Evolutionary conservation across 495 filamentous ascomycete species (phyloP), one percentile per base, ranked within the genome.

Genomic region (Aspergillus coremiiformis): DNA sequence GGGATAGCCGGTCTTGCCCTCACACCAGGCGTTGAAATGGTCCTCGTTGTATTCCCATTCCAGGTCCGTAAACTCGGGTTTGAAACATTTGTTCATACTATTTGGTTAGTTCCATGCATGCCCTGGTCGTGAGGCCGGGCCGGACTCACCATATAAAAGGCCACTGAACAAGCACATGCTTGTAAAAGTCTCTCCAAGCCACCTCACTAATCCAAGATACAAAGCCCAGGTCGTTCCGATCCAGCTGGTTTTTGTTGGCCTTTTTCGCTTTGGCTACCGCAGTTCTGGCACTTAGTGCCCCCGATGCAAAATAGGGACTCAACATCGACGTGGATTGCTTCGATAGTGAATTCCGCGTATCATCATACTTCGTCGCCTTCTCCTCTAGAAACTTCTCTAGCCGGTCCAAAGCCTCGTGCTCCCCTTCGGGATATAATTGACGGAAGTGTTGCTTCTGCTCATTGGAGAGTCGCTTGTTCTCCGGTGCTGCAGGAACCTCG

Each of bases 11-110:
- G 91, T 96, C 37, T 71, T 78, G 21, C 91, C 91, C 14, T 79
- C 67, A 47, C 80, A 82, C 91, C 91, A 96, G 26, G 80, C 79
- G 14, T 70, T 52, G 74, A 96, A 95, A 24, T 74, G 65, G 3
- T 77, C 73, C 3, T 67, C 39, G 64, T 87, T 68, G 65, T 92
- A 91, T 43, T 88, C 85, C 91, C 89, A 95, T 32, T 80, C 64
- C 53, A 95, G 87, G 56, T 90, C 82, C 39, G 88, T 80, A 68
- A 86, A 92, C 58, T 89, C 85, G 29, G 85, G 83, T 59, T 95
- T 95, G 77, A 92, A 95, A 11, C 90, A 87, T 58, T 93, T 96
- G 71, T 86, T 86, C 91, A 95, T 96, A 65, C 88, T 87, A 30
- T 22, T 20, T 21, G 0, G 3, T 61, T 49, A 53, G 48, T 30